Percentiles rank a stretch among this genome's conserved stretches.
Evolutionary conservation across 352 stramenopile species (phyloP).

Genomic region (Thalassiosira mediterranea): DNA sequence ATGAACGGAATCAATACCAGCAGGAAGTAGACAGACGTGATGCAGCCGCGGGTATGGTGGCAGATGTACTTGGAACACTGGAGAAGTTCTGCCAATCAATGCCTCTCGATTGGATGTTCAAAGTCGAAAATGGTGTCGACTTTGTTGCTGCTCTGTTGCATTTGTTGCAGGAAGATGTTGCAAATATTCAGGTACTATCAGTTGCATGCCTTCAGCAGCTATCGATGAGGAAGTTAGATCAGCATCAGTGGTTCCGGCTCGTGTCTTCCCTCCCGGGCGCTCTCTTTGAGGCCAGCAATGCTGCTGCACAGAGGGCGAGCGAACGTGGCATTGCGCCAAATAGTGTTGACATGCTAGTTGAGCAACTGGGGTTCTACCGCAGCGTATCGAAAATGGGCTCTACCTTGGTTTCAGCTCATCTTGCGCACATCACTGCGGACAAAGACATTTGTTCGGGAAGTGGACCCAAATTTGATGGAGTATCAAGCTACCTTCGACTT

Average conservation of each 20-base stretch:
- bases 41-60: constrained; percentile 47
- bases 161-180: constrained; percentile 70
- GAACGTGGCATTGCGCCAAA: constrained; percentile 32
- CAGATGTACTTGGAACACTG: constrained; percentile 67
- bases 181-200: constrained; percentile 66
- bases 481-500: constrained; percentile 65
- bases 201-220: constrained; percentile 74
- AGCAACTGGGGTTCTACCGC: constrained; percentile 74
- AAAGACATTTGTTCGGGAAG: constrained; percentile 63
- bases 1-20: constrained; percentile 69
- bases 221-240: constrained; percentile 71
- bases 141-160: constrained; percentile 75
- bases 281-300: constrained; percentile 66
- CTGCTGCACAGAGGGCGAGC: constrained; percentile 36
- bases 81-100: constrained; percentile 81
- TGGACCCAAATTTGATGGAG: constrained; percentile 53
- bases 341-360: constrained; percentile 45
- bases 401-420: constrained; percentile 63
- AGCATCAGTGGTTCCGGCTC: constrained; percentile 67
- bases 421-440: constrained; percentile 71
- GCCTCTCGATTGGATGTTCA: constrained; percentile 76
- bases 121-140: constrained; percentile 54
- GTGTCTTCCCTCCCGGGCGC: constrained; percentile 63
- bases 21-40: constrained; percentile 49
- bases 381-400: constrained; percentile 69